phyloP scores from a whole-genome alignment of 2,329 filamentous ascomycete species.

The Didymella segeticola region DNA sequence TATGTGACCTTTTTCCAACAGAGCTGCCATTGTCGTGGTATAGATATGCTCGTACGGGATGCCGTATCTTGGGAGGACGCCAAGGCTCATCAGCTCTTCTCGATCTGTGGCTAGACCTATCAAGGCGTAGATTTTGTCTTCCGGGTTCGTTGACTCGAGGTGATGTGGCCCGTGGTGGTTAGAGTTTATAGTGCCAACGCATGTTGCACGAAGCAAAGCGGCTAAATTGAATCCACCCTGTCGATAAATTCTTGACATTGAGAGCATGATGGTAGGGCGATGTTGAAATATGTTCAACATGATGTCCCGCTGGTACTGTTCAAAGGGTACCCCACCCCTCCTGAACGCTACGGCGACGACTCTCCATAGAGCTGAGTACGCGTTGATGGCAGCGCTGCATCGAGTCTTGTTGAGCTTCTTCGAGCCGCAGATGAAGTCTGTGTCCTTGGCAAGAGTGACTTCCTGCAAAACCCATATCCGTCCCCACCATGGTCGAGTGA shows the following conservation, averaged over 20 bases:
- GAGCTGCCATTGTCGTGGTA: slow-evolving; percentile 10
- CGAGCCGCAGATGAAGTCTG: slow-evolving; percentile 15
- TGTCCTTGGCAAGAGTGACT: slow-evolving; percentile 15
- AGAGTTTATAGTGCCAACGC: slow-evolving; percentile 13
- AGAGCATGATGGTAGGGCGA: slow-evolving; percentile 15
- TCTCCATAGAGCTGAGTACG: slow-evolving; percentile 9
- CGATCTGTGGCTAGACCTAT: slow-evolving; percentile 22
- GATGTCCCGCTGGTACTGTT: slow-evolving; percentile 3
- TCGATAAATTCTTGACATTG: slow-evolving; percentile 10
- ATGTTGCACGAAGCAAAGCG: slow-evolving; percentile 21
- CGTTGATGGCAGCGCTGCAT: slow-evolving; percentile 11
- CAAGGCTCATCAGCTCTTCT: slow-evolving; percentile 13
- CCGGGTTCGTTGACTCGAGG: slow-evolving; percentile 20
- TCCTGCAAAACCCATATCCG: slow-evolving; percentile 29
- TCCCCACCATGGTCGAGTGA: slow-evolving; percentile 21
- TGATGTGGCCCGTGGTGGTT: slow-evolving; percentile 8
- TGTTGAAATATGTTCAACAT: slow-evolving; percentile 1
- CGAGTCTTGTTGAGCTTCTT: slow-evolving; percentile 8
- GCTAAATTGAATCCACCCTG: slow-evolving; percentile 10
- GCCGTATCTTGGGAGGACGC: slow-evolving; percentile 16
- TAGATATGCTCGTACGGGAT: slow-evolving; percentile 13
- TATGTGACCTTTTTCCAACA: slow-evolving; percentile 21
- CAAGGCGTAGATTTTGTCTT: slow-evolving; percentile 26
- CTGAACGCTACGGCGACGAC: neutral
- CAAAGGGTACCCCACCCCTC: neutral